Base-by-base conservation (phyloP, 345 rosid species). In the Bruguiera gymnorhiza region DNA sequence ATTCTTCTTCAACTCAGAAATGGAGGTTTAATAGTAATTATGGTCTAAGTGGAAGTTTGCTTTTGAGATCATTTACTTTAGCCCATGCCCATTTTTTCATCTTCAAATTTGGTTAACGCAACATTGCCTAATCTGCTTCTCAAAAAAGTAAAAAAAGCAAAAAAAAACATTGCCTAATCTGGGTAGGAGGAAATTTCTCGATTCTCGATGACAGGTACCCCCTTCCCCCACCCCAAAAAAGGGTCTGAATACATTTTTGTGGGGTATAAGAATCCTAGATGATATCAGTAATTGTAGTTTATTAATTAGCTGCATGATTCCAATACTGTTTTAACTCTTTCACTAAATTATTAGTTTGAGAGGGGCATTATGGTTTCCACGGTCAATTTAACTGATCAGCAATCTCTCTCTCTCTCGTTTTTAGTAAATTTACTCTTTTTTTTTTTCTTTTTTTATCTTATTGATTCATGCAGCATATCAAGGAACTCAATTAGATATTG, bases 121-220 rank as follows among this genome's bases (percentile, higher is more conserved):
- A 7, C 27, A 34, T 73, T 69, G 10, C 37, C 37, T 34, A 34
- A 34, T 34, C 10, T 34, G 37, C 37, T 34, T 34, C 37, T 34
- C 37, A 34, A 7, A 34, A 34, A 6, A 27, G 29, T 27, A 1
- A 32, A 32, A 6, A 32, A 32, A 6, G 5, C 5, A 34, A 34
- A 8, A 7, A 7, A 34, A 27, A 34, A 6, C 37, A 34, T 71
- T 39, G 68, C 65, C 75, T 62, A 69, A 74, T 59, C 57, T 43
- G 63, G 70, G 73, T 54, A 57, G 31, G 67, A 70, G 72, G 70
- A 79, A 75, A 77, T 70, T 73, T 79, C 83, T 83, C 70, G 88
- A 79, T 62, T 75, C 73, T 78, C 50, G 18, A 43, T 11, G 50
- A 3, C 50, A 43, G 18, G 18, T 11, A 18, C 16, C 50, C 50